Evolutionary conservation across 2,329 filamentous ascomycete genomes (phyloP).

Genomic region (Colletotrichum brevisporum): DNA sequence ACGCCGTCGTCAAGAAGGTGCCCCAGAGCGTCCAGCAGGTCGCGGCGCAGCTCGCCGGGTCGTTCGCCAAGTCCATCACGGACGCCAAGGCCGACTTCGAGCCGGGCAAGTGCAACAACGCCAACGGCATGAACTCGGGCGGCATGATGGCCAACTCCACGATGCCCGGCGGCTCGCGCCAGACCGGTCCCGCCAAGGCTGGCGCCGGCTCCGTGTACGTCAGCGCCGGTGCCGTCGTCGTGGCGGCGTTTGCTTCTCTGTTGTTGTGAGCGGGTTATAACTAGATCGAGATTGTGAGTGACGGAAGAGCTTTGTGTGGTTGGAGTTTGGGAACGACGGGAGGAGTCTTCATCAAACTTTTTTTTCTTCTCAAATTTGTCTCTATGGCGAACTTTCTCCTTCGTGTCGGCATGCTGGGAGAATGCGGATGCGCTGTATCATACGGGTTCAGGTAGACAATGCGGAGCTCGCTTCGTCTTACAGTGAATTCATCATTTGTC

Average conservation of each 20-base stretch:
- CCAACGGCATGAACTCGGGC: conserved; percentile 42
- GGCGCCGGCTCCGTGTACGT: conserved; percentile 7
- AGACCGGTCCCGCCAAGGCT: conserved; percentile 19
- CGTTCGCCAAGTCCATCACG: conserved; percentile 45
- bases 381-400: conserved; percentile 19
- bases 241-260: conserved; percentile 24
- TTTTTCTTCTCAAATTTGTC: conserved; percentile 15
- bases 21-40: conserved; percentile 47
- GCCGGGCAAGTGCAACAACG: conserved; percentile 47
- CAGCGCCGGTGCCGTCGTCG: conserved; percentile 26
- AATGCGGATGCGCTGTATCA: conserved; percentile 28
- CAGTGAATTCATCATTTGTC: not conserved
- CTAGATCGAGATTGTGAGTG: conserved; percentile 1
- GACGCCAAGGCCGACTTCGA: conserved; percentile 46
- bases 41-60: conserved; percentile 45
- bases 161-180: conserved; percentile 1
- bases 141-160: conserved; percentile 41
- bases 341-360: not conserved
- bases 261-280: conserved; percentile 16
- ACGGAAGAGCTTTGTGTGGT: not conserved
- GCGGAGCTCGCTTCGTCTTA: conserved; percentile 24
- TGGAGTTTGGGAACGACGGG: not conserved
- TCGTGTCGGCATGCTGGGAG: conserved; percentile 4
- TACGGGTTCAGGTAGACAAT: conserved; percentile 36
- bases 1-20: conserved; percentile 49